These are phyloP conservation scores for Austroboletus niveus DNA, from an alignment of 1,284 basidiomycete species.

Conservation along the genomic window DNA sequence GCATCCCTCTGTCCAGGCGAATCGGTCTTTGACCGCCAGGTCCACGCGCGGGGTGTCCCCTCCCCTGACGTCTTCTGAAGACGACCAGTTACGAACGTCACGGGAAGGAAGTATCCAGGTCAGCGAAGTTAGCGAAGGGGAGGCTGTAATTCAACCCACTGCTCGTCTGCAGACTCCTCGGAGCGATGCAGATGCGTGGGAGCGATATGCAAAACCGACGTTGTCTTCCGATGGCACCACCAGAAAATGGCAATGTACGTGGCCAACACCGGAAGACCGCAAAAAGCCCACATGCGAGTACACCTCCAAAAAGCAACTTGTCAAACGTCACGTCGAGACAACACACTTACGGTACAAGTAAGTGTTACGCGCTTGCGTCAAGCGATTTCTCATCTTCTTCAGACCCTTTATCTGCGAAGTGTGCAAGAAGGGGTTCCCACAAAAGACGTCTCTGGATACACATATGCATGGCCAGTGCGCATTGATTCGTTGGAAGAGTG, in stretches of 20 bases:
- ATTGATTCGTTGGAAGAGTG: conserved; percentile 4
- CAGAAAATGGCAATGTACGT: conserved; percentile 37
- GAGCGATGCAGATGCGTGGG: conserved; percentile 29
- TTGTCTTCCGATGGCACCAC: conserved; percentile 34
- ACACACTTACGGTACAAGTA: conserved; percentile 62
- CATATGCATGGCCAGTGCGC: conserved; percentile 63
- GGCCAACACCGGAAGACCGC: conserved; percentile 34
- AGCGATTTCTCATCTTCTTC: conserved; percentile 13
- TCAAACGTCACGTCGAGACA: conserved; percentile 66
- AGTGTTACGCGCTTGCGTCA: conserved; percentile 23
- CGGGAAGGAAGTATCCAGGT: conserved; percentile 31
- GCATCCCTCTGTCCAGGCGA: conserved; percentile 1
- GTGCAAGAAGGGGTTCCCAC: conserved; percentile 55
- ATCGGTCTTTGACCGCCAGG: conserved; percentile 7
- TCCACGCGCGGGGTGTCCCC: conserved; percentile 16
- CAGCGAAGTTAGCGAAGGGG: conserved; percentile 33
- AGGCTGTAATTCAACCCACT: conserved; percentile 11
- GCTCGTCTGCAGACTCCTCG: conserved; percentile 30
- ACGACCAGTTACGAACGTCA: conserved; percentile 30
- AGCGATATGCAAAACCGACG: conserved; percentile 35
- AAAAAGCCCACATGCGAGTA: conserved; percentile 47
- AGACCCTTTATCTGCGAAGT: conserved; percentile 56
- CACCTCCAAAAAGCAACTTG: conserved; percentile 58
- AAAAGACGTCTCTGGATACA: conserved; percentile 60
- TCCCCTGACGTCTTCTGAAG: conserved; percentile 30